phyloP scores from a whole-genome alignment of 306 rosid species.

The Rosa persica region DNA sequence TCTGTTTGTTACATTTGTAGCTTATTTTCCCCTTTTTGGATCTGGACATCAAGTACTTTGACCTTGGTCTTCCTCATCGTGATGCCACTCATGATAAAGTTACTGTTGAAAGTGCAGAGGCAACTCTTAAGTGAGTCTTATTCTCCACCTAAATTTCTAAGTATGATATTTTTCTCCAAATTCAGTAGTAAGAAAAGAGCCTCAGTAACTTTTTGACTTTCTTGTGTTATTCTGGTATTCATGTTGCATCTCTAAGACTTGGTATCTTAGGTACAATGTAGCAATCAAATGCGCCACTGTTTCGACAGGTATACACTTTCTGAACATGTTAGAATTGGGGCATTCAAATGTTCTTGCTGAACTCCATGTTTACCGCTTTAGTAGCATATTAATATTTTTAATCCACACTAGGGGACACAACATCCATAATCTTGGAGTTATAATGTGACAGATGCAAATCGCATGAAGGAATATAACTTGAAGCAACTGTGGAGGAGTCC shows the following conservation, averaged over 20 bases:
- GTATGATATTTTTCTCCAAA: background rate
- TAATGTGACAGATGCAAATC: conserved; percentile 73
- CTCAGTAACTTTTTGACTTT: background rate
- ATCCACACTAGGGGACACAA: conserved; percentile 8
- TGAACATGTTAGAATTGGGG: conserved; percentile 1
- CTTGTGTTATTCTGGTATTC: background rate
- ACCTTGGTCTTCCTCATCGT: conserved; percentile 90
- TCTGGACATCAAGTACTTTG: conserved; percentile 93
- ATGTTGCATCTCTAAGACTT: conserved; percentile 18
- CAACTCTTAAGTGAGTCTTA: conserved; percentile 78
- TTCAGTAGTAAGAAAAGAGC: background rate
- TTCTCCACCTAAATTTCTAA: background rate
- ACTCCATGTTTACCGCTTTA: conserved; percentile 19
- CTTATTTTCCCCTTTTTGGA: conserved; percentile 93
- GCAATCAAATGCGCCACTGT: conserved; percentile 99
- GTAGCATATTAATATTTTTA: background rate
- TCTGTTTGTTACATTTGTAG: conserved; percentile 39
- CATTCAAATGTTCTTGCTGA: conserved; percentile 3
- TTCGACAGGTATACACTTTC: conserved; percentile 69
- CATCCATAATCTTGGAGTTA: conserved; percentile 29
- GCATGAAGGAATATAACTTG: conserved; percentile 79
- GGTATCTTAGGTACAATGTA: conserved; percentile 70
- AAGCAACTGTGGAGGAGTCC: conserved; percentile 98
- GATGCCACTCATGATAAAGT: conserved; percentile 91
- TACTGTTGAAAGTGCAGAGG: conserved; percentile 96